Evolutionary conservation across 371 early-diverging fungal genomes (phyloP).

Genomic region (Thermomucor indicae-seudaticae): DNA sequence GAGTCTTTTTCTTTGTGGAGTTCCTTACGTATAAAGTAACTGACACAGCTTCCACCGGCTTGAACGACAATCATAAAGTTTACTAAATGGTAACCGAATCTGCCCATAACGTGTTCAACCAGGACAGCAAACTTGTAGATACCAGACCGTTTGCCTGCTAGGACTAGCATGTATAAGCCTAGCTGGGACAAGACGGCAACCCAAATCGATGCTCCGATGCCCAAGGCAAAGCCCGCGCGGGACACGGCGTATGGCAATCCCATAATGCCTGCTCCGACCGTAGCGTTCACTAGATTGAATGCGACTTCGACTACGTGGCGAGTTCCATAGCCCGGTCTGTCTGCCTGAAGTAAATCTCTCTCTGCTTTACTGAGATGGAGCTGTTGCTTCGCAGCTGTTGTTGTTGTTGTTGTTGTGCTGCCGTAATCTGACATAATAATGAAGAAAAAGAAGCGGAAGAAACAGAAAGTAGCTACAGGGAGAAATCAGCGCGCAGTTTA

Average conservation of each 20-base stretch:
- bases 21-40: constrained; percentile 46
- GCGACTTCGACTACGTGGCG: constrained; percentile 35
- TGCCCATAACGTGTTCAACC: constrained; percentile 52
- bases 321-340: constrained; percentile 45
- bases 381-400: constrained; percentile 8
- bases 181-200: constrained; percentile 48
- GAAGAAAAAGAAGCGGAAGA: not conserved
- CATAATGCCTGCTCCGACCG: constrained; percentile 54
- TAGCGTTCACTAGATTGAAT: constrained; percentile 57
- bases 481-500: not conserved
- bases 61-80: constrained; percentile 52
- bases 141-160: constrained; percentile 46
- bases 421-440: constrained; percentile 22
- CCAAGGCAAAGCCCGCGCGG: constrained; percentile 50
- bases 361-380: constrained; percentile 24
- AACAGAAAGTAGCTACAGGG: not conserved
- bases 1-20: not conserved
- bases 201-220: constrained; percentile 40
- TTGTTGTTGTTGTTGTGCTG: constrained; percentile 15
- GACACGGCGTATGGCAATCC: constrained; percentile 46
- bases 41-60: constrained; percentile 43
- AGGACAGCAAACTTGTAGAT: constrained; percentile 50
- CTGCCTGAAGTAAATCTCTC: constrained; percentile 37
- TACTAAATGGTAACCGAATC: constrained; percentile 45
- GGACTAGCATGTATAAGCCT: constrained; percentile 49